Conservation (phyloP, 1,139 yeast species). For the Sugiyamaella japonica region DNA sequence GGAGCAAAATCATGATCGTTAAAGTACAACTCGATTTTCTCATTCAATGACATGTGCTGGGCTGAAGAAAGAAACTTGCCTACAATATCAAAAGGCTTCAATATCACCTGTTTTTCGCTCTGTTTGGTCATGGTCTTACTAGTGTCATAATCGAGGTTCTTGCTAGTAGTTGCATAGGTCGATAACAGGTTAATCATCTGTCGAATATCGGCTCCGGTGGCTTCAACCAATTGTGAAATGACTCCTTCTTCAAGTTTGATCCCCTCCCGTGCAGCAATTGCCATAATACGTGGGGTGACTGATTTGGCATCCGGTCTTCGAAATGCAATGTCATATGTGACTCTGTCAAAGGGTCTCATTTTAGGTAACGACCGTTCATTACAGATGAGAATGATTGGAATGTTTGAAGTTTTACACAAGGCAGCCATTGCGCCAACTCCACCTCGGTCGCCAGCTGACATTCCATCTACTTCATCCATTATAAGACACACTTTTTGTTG, state of each 20-base stretch:
- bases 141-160: constrained; percentile 57
- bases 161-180: constrained; percentile 70
- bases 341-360: constrained; percentile 92
- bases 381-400: constrained; percentile 91
- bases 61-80: constrained; percentile 66
- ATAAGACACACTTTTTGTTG: constrained; percentile 70
- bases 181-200: constrained; percentile 89
- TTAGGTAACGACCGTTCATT: constrained; percentile 91
- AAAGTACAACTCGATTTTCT: constrained; percentile 85
- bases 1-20: constrained; percentile 96
- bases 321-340: constrained; percentile 79
- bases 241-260: constrained; percentile 77
- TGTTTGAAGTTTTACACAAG: constrained; percentile 77
- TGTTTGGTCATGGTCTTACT: constrained; percentile 53
- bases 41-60: constrained; percentile 60
- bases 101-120: constrained; percentile 88
- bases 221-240: constrained; percentile 79
- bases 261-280: constrained; percentile 84
- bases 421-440: constrained; percentile 96
- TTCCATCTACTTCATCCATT: constrained; percentile 99
- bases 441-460: constrained; percentile 98
- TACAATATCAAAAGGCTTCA: constrained; percentile 90
- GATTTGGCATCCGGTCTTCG: constrained; percentile 85
- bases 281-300: constrained; percentile 80
- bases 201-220: constrained; percentile 88